Evolutionary conservation across 305 asterid genomes (phyloP), one percentile per base, ranked within the genome.

Genomic region (Solanum hybrid): DNA sequence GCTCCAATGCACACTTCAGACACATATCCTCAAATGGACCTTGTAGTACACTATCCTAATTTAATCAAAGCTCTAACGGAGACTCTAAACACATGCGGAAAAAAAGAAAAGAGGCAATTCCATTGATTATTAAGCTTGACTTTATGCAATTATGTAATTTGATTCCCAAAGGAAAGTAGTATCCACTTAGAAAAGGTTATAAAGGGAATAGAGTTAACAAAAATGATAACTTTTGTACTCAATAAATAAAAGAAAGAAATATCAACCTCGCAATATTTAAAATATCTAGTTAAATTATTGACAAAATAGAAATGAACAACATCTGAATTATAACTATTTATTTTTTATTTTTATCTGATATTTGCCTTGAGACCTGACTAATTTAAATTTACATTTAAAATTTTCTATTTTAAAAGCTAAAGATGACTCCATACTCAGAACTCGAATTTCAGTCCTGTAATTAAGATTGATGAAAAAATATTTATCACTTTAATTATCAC

Each of bases 241-340:
- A 32, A 32, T 34, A 22, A 79, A 79, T 22, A 79, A 79, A 73
- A 33, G 29, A 20, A 78, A 34, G 31, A 22, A 34, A 34, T 34
- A 79, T 79, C 51, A 34, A 33, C 84, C 51, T 79, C 51, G 5
- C 8, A 78, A 79, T 34, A 79, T 3, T 34, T 34, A 4, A 78
- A 79, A 79, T 79, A 34, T 33, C 31, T 34, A 79, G 5, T 33
- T 78, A 34, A 79, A 79, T 79, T 79, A 10, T 79, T 79, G 84
- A 79, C 15, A 10, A 34, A n/a, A 79, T 61, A 34, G 27, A 79
- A 78, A 9, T 20, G 14, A 10, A 79, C 15, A 78, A 78, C 17
- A 10, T 34, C 10, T 7, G 0, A 77, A 37, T 77, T 32, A 75
- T 76, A 17, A 76, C 5, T 31, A 75, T 76, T 31, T 14, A 10